A percentile compares a stretch with the other conserved stretches of the same genome.
Conservation (phyloP, 352 stramenopile species). For the Aphanomyces astaci region DNA sequence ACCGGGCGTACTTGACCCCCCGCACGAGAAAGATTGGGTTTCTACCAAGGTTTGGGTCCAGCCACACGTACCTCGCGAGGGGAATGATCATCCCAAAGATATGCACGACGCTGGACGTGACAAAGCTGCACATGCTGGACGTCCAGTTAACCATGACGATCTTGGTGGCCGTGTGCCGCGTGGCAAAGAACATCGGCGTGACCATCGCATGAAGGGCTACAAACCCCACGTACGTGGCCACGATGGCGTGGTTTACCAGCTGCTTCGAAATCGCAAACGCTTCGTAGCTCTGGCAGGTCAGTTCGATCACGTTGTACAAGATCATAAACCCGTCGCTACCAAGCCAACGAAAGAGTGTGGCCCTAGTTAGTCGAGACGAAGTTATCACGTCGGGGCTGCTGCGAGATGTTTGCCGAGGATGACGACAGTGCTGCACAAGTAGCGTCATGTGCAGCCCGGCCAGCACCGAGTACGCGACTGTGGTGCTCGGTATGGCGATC, state of each 20-base stretch:
- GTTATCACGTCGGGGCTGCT: no score
- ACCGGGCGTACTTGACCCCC: background rate
- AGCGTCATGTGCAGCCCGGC: no score
- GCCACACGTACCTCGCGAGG: background rate
- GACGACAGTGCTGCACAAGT: no score
- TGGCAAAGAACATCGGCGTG: background rate
- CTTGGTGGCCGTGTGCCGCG: background rate
- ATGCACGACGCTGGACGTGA: background rate
- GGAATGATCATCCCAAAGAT: background rate
- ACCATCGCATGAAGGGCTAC: background rate
- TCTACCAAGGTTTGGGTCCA: no score
- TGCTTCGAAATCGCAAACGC: background rate
- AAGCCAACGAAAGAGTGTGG: no score
- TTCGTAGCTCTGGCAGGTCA: background rate
- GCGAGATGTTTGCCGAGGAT: no score
- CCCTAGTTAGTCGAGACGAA: background rate
- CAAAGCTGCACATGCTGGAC: background rate
- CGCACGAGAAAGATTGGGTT: no score
- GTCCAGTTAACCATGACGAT: background rate
- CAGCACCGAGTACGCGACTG: no score
- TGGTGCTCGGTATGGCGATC: background rate
- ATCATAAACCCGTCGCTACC: no score
- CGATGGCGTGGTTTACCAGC: background rate
- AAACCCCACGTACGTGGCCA: background rate
- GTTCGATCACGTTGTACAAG: background rate